Base-by-base conservation (phyloP, 177 flowering plant genomes). In the Tripterygium wilfordii region DNA sequence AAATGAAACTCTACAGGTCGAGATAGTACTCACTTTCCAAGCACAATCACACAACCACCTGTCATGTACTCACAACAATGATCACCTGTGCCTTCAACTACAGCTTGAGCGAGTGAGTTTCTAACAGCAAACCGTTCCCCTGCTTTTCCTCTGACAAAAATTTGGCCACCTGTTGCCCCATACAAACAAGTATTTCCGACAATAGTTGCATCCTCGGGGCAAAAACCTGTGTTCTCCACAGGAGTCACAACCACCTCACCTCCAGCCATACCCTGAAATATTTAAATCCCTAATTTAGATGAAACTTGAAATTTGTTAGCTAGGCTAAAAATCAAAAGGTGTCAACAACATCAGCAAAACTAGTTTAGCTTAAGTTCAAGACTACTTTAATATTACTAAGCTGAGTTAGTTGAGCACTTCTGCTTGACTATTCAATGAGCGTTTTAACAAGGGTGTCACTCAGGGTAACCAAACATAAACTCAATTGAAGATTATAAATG, bases 41-140 rank as follows among this genome's bases (percentile, higher is more conserved):
- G 87, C 19, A 92, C 78, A 22, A 89, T 83, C 36, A 92, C 96
- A 61, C 98, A 89, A 44, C 98, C 98, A n/a, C 98, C 99, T 21
- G 97, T 92, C 97, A 92, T 89, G 74, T 92, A 92, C 69, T 92
- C 99, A 49, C 96, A 89, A 56, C 95, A 86, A 61, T 89, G 99
- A 50, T 92, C 99, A 47, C 97, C 96, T 50, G 99, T 79, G 41
- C 97, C 97, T 66, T 92, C 97, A 33, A 89, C 95, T 20, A 92
- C 96, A 10, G 99, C 97, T 63, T 92, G 45, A 53, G 95, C 95
- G 52, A 92, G 96, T 46, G 97, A 92, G 64, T 92, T 92, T 63
- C 99, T 75, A 5, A 92, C 99, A 22, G 97, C 98, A 77, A 92
- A 92, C 31, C 99, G 88, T 59, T 89, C 97, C 49, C 99, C 99